These are phyloP conservation scores for Delonix regia DNA, from an alignment of 306 rosid genomes.

Conservation along the genomic window DNA sequence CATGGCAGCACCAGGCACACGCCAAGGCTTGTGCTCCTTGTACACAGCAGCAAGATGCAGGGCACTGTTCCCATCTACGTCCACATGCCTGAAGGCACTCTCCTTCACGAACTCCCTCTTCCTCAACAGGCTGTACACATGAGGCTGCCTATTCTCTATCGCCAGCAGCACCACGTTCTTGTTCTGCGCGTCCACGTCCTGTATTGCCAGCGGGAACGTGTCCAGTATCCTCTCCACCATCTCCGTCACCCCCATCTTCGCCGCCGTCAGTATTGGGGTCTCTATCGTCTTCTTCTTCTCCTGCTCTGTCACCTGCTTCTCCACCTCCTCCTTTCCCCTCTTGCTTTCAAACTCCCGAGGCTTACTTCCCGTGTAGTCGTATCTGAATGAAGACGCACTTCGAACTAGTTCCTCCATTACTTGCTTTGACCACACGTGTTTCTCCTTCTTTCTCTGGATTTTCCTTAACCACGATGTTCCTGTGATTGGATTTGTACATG, in stretches of 20 bases:
- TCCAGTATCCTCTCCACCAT: constrained; percentile 49
- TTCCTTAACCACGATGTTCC: constrained; percentile 49
- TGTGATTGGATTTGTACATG: not conserved
- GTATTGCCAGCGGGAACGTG: constrained; percentile 43
- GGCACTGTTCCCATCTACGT: constrained; percentile 48
- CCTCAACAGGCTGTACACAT: constrained; percentile 32
- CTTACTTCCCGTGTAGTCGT: constrained; percentile 17
- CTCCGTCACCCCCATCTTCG: constrained; percentile 48
- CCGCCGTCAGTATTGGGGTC: constrained; percentile 45
- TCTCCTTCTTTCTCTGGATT: constrained; percentile 47
- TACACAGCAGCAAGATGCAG: constrained; percentile 51
- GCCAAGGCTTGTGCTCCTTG: constrained; percentile 41
- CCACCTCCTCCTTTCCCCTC: not conserved
- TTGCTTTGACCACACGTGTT: constrained; percentile 40
- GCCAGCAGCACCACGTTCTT: constrained; percentile 53
- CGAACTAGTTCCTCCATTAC: constrained; percentile 45
- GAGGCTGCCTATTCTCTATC: constrained; percentile 56
- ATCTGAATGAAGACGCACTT: constrained; percentile 24
- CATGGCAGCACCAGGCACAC: constrained; percentile 57
- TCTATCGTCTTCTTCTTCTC: not conserved
- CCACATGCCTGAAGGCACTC: constrained; percentile 45
- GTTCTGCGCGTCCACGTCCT: constrained; percentile 44
- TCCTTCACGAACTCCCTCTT: constrained; percentile 28
- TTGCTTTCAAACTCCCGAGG: not conserved
- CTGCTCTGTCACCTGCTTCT: not conserved